Evolutionary conservation across 2,329 filamentous ascomycete species (phyloP).

Genomic region (Ilyonectria mors-panacis): DNA sequence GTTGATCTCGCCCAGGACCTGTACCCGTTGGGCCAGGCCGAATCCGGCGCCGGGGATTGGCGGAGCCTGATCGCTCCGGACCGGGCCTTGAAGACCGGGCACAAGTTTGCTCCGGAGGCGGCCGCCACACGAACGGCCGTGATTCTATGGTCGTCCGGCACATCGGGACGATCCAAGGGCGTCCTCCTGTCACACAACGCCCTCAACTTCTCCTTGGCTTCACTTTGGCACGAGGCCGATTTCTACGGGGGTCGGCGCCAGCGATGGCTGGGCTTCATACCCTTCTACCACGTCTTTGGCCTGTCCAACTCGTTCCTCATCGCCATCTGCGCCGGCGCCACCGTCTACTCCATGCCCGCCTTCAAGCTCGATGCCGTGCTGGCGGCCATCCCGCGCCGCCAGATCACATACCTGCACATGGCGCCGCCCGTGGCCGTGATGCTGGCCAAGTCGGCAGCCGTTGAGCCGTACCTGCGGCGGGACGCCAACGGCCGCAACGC

Average conservation of each 20-base stretch:
- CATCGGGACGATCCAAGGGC: slow-evolving; percentile 82
- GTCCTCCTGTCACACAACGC: slow-evolving; percentile 80
- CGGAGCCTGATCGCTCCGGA: slow-evolving; percentile 68
- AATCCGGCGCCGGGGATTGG: slow-evolving; percentile 65
- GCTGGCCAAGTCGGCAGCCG: slow-evolving; percentile 78
- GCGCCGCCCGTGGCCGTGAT: slow-evolving; percentile 81
- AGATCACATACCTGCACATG: slow-evolving; percentile 75
- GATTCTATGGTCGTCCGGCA: slow-evolving; percentile 69
- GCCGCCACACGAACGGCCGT: slow-evolving; percentile 70
- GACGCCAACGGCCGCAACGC: slow-evolving; percentile 62
- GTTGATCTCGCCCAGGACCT: slow-evolving; percentile 55
- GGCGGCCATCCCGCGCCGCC: slow-evolving; percentile 71
- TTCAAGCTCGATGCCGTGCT: slow-evolving; percentile 79
- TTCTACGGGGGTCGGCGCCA: slow-evolving; percentile 55
- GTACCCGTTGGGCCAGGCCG: slow-evolving; percentile 49
- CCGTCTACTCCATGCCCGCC: slow-evolving; percentile 78
- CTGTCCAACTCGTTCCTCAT: slow-evolving; percentile 72
- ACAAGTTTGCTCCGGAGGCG: slow-evolving; percentile 52
- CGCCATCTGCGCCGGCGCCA: slow-evolving; percentile 65
- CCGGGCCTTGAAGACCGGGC: slow-evolving; percentile 61
- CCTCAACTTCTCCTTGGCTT: slow-evolving; percentile 69
- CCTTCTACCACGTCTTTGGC: slow-evolving; percentile 78
- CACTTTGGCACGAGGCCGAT: slow-evolving; percentile 66
- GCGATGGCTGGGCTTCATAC: slow-evolving; percentile 74
- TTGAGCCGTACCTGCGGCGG: slow-evolving; percentile 71